Evolutionary conservation across 441 rosid species (phyloP).

Genomic region (Dalechampia spathulata): DNA sequence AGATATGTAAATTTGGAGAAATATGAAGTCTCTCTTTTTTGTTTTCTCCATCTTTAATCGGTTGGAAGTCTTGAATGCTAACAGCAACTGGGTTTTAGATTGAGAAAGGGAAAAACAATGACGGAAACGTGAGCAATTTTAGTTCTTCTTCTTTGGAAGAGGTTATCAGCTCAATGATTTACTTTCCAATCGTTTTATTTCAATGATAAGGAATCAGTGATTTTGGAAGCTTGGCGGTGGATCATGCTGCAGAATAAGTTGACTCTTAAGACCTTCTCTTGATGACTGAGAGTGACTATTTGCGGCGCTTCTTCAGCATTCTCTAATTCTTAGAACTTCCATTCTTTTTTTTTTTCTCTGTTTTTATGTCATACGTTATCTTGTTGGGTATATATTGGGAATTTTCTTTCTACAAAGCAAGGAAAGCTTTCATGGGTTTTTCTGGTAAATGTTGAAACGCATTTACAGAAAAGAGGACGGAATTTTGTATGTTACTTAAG

Average conservation of each 20-base stretch:
- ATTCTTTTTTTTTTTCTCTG: too few relatives aligned
- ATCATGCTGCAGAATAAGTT: conserved; percentile 1
- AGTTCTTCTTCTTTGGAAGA: conserved; percentile 13
- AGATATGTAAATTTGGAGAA: too few relatives aligned
- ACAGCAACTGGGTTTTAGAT: background rate
- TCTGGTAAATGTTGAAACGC: background rate
- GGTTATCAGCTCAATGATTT: too few relatives aligned
- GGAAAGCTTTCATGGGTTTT: too few relatives aligned
- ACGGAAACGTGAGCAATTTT: conserved; percentile 20
- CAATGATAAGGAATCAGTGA: conserved; percentile 2
- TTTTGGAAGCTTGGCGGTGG: conserved; percentile 7
- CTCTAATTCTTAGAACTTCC: too few relatives aligned
- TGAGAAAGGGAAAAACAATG: background rate
- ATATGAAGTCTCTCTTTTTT: too few relatives aligned
- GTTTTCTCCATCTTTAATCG: too few relatives aligned
- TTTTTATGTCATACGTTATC: too few relatives aligned
- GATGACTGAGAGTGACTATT: background rate
- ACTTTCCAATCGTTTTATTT: too few relatives aligned
- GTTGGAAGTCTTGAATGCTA: background rate
- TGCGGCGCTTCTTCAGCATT: conserved; percentile 3
- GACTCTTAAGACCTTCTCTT: background rate
- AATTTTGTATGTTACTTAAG: background rate
- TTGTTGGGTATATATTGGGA: background rate
- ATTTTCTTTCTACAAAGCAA: background rate
- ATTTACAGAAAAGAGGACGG: background rate